Base-by-base conservation (phyloP, 2,329 filamentous ascomycete genomes). In the Coniochaeta pulveracea region DNA sequence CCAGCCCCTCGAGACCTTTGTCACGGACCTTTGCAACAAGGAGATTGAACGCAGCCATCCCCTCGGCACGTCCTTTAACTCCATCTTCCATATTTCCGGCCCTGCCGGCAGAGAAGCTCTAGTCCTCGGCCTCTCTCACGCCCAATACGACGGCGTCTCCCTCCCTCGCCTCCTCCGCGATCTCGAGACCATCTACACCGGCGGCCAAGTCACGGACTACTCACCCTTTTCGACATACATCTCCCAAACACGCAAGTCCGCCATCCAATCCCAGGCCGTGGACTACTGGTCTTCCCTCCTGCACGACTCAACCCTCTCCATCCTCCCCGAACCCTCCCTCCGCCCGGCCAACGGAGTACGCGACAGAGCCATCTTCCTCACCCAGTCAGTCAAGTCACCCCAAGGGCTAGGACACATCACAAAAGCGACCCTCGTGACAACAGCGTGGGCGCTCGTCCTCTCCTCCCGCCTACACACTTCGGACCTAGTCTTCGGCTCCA, bases 71-170 rank as follows among this genome's bases (percentile, higher is more conserved):
- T 44, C 59, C 5, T 60, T 61, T 41, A 38, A 49, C 9, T 50
- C 47, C n/a, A 23, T 53, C 7, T 32, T 47, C 34, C 39, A 44
- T 17, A 43, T 47, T 10, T 38, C 37, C 24, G 26, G 32, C 9
- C 28, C 43, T 3, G 42, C 26, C 11, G 39, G 33, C 10, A 39
- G 51, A 4, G 45, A 54, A 2, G 55, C 51, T 9, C 52, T 64
- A 11, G 46, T 54, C 5, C 49, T 64, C 36, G 49, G 59, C 19
- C 50, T 67, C 7, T 67, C 63, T 0, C 63, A 66, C 37, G 58
- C 62, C 0, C 61, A 64, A 33, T 66, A 66, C 30, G 62, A 66
- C 15, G 62, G 61, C 16, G 55, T 64, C 14, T 64, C 56, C 6
- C 47, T 66, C 1, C 61, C 62, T 0, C 46, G 52, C 2, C 43